These are phyloP conservation scores for Cercophora sp. DNA, from an alignment of 495 filamentous ascomycete genomes.

Conservation along the genomic window DNA sequence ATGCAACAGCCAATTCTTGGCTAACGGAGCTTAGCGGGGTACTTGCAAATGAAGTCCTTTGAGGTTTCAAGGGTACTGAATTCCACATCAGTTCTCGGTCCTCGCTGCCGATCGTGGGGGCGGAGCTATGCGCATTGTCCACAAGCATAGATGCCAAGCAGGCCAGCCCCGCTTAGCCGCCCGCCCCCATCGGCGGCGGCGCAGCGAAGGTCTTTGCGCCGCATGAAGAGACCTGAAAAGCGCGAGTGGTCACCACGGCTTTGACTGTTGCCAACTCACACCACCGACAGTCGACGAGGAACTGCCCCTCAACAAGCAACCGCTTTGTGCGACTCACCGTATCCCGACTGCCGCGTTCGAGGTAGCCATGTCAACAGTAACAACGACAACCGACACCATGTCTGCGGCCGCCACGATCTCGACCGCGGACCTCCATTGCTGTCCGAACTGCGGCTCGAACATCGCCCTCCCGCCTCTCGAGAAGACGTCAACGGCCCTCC, in stretches of 20 bases:
- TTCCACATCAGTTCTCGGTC: slow-evolving; percentile 1
- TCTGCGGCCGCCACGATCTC: slow-evolving; percentile 3
- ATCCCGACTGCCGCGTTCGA: too few relatives aligned
- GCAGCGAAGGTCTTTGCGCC: too few relatives aligned
- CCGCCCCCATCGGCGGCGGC: too few relatives aligned
- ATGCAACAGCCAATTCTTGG: too few relatives aligned
- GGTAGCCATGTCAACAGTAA: not conserved
- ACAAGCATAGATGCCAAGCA: slow-evolving; percentile 5
- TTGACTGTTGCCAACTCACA: too few relatives aligned
- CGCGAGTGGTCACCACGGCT: too few relatives aligned
- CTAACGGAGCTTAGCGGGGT: not conserved
- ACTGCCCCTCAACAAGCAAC: too few relatives aligned
- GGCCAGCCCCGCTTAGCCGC: slow-evolving; percentile 7
- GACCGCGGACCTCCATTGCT: slow-evolving; percentile 24
- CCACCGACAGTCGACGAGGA: not conserved
- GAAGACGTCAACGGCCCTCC: slow-evolving; percentile 48
- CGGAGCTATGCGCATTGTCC: slow-evolving; percentile 6
- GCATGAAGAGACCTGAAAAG: not conserved
- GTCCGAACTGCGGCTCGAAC: slow-evolving; percentile 38
- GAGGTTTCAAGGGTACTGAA: too few relatives aligned
- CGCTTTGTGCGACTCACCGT: too few relatives aligned
- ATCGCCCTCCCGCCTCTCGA: slow-evolving; percentile 28
- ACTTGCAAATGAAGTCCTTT: not conserved
- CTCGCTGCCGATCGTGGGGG: not conserved
- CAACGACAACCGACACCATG: slow-evolving; percentile 5